Evolutionary conservation across 2,329 filamentous ascomycete species (phyloP).

Genomic region (Colletotrichum cordylinicola): DNA sequence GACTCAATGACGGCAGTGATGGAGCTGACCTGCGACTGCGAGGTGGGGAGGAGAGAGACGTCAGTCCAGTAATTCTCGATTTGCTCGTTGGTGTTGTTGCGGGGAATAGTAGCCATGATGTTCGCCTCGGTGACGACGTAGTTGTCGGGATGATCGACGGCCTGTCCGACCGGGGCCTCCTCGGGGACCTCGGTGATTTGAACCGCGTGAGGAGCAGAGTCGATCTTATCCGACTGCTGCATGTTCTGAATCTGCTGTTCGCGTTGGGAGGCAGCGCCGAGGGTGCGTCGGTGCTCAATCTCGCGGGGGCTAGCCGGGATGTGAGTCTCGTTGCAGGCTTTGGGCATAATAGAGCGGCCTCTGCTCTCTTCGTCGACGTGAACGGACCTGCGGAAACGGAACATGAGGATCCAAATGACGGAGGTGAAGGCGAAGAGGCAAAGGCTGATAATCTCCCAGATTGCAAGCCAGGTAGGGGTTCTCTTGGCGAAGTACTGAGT

Average conservation of each 20-base stretch:
- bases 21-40: not conserved
- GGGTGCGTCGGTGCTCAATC: not conserved
- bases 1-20: not conserved
- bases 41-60: not conserved
- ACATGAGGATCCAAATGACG: not conserved
- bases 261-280: not conserved
- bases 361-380: conserved; percentile 4
- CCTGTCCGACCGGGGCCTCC: not conserved
- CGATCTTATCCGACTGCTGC: not conserved
- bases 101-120: not conserved
- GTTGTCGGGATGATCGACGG: not conserved
- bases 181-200: not conserved
- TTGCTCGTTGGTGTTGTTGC: not conserved
- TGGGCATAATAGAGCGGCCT: not conserved
- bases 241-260: not conserved
- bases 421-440: not conserved
- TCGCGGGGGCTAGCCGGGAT: conserved; percentile 7
- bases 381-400: not conserved
- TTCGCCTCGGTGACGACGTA: not conserved
- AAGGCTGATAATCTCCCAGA: conserved; percentile 3
- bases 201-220: not conserved
- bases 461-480: not conserved
- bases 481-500: not conserved
- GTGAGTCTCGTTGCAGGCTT: not conserved
- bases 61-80: not conserved